Percentiles rank a stretch among this genome's conserved stretches.
phyloP scores from a whole-genome alignment of 257 asterid genomes.

The Lantana camara region DNA sequence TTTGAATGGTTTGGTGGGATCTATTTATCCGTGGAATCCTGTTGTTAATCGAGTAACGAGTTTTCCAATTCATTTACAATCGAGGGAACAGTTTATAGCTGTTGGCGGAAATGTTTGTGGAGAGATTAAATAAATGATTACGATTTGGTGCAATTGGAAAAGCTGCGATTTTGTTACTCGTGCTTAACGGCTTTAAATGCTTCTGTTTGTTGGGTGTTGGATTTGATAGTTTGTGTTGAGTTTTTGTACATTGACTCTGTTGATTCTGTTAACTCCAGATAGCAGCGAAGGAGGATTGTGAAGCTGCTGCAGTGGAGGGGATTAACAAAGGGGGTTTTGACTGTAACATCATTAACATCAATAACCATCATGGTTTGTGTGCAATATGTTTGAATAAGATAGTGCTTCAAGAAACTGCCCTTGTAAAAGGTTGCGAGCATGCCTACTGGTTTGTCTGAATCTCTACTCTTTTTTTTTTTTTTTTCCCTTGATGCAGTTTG shows the following conservation, averaged over 20 bases:
- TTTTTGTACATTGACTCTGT: conserved; percentile 14
- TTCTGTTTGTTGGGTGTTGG: neutral
- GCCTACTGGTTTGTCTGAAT: conserved; percentile 82
- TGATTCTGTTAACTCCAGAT: neutral
- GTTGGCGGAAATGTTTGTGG: neutral
- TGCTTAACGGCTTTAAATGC: neutral
- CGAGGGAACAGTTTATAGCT: neutral
- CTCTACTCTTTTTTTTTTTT: conserved; percentile 25
- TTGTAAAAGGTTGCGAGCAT: conserved; percentile 97
- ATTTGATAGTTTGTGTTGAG: neutral
- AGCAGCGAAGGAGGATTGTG: conserved; percentile 31
- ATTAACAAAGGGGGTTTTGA: conserved; percentile 29
- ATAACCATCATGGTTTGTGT: conserved; percentile 60
- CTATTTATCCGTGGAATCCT: too few species aligned
- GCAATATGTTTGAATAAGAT: conserved; percentile 75
- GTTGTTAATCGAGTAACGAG: neutral
- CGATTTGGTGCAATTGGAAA: neutral
- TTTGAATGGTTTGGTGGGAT: conserved; percentile 8
- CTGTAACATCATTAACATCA: conserved; percentile 29
- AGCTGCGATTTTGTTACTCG: too few species aligned
- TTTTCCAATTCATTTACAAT: conserved; percentile 9
- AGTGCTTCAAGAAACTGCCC: conserved; percentile 76
- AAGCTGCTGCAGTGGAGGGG: conserved; percentile 39
- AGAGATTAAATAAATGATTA: conserved; percentile 8
- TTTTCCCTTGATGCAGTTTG: neutral